Conservation (phyloP, 768 basidiomycete genomes). For the Steccherinum ochraceum region DNA sequence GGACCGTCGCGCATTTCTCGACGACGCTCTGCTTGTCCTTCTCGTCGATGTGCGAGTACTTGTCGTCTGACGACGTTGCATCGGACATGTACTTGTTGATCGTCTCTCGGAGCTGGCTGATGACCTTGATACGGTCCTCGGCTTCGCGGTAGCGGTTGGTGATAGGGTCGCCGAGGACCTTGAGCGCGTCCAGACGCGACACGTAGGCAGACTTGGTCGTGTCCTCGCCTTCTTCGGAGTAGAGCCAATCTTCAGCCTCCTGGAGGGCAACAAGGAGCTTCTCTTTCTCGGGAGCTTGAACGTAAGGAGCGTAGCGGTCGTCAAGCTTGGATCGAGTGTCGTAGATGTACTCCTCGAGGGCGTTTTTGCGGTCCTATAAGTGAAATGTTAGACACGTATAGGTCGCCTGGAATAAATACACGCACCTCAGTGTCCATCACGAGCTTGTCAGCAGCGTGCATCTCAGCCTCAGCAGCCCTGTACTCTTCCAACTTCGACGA, state of each 20-base stretch:
- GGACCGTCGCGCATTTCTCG: conserved; percentile 83
- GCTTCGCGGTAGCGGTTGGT: conserved; percentile 73
- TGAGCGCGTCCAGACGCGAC: conserved; percentile 72
- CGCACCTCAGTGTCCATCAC: conserved; percentile 94
- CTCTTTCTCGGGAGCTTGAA: conserved; percentile 70
- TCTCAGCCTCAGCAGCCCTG: conserved; percentile 80
- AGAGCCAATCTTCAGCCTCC: conserved; percentile 94
- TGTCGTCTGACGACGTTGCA: conserved; percentile 80
- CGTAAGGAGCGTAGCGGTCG: conserved; percentile 74
- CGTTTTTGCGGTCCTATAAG: conserved; percentile 92
- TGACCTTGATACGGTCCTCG: conserved; percentile 73
- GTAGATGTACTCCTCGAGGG: conserved; percentile 97
- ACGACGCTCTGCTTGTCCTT: conserved; percentile 82
- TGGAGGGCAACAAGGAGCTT: conserved; percentile 63
- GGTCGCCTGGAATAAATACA: conserved; percentile 12
- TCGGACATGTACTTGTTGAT: conserved; percentile 81
- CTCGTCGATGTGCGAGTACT: conserved; percentile 83
- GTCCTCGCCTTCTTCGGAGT: conserved; percentile 94
- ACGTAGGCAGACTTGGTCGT: conserved; percentile 95
- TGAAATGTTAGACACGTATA: conserved; percentile 6
- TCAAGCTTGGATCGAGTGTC: conserved; percentile 92
- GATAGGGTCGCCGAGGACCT: conserved; percentile 84
- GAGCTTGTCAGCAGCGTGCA: conserved; percentile 91
- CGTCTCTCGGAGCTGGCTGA: conserved; percentile 76
- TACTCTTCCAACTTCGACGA: conserved; percentile 52